A percentile compares a stretch with the other conserved stretches of the same genome.
These are phyloP conservation scores for Ustilago crameri DNA, from an alignment of 1,284 basidiomycete genomes.

Conservation along the genomic window DNA sequence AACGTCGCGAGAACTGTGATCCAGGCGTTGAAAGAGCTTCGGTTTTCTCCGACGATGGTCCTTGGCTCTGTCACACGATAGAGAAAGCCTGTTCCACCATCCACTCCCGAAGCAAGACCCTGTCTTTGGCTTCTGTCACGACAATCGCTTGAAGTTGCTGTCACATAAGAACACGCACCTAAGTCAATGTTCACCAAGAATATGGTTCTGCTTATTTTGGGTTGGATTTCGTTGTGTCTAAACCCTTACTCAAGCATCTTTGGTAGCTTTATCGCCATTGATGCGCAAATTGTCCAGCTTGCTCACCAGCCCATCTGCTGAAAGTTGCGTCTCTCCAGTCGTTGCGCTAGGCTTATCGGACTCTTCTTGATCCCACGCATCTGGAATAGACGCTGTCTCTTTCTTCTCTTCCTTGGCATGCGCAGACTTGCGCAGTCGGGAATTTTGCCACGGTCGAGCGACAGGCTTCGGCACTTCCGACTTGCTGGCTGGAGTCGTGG, in stretches of 20 bases:
- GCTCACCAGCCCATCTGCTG: conserved; percentile 20
- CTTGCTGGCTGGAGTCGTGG: neutral
- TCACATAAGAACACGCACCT: neutral
- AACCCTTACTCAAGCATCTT: neutral
- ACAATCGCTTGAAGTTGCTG: neutral
- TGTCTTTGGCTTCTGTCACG: too few relatives aligned
- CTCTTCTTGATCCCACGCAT: conserved; percentile 12
- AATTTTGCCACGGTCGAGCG: conserved; percentile 22
- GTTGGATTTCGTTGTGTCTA: too few relatives aligned
- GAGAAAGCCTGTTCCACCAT: neutral
- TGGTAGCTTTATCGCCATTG: conserved; percentile 1
- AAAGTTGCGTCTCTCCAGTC: neutral
- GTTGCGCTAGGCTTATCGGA: neutral
- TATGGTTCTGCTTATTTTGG: too few relatives aligned
- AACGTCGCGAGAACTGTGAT: neutral
- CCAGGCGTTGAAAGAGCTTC: neutral
- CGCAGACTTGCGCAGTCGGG: conserved; percentile 27
- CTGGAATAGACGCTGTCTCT: conserved; percentile 4
- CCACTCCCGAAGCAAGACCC: too few relatives aligned
- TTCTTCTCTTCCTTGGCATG: neutral
- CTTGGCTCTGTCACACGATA: neutral
- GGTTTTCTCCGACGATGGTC: neutral
- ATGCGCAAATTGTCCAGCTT: conserved; percentile 24
- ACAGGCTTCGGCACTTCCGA: neutral
- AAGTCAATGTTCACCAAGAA: too few relatives aligned